Percentiles rank a stretch among this genome's conserved stretches.
Evolutionary conservation across 805 yeast species (phyloP).

Genomic region (Starmerella ratchasimensis): DNA sequence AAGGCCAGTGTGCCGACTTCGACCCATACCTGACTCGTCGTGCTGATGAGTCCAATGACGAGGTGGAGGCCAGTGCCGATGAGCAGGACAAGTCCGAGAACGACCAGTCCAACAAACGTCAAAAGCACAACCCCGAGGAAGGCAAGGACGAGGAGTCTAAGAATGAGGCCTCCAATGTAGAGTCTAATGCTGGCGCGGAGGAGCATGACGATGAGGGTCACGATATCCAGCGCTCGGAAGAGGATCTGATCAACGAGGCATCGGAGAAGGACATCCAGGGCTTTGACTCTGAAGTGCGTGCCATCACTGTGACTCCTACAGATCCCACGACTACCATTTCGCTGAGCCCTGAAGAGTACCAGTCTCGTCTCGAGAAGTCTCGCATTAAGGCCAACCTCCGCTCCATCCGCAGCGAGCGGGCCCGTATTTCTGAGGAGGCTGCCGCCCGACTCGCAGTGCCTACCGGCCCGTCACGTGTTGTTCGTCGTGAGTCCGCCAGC

Average conservation of each 20-base stretch:
- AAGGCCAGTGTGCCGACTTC: slow-evolving; percentile 14
- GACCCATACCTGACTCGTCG: slow-evolving; percentile 11
- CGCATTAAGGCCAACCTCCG: slow-evolving; percentile 14
- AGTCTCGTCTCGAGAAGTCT: slow-evolving; percentile 8
- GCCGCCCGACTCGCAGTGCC: slow-evolving; percentile 1
- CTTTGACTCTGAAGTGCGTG: slow-evolving; percentile 2
- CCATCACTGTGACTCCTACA: slow-evolving; percentile 14
- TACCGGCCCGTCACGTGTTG: neutral
- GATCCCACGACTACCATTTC: slow-evolving; percentile 14
- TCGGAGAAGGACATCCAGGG: too few species aligned
- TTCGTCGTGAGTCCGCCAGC: neutral
- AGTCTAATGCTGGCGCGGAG: too few species aligned
- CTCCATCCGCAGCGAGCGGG: slow-evolving; percentile 15
- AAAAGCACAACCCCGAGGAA: too few species aligned
- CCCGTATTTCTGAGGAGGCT: slow-evolving; percentile 4
- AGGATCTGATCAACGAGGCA: too few species aligned
- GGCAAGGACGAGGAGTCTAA: neutral
- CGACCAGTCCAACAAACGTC: too few species aligned
- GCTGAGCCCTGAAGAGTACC: slow-evolving; percentile 15
- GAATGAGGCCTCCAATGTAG: neutral
- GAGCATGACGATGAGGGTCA: too few species aligned
- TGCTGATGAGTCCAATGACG: neutral
- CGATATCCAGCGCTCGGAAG: too few species aligned
- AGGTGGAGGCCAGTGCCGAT: neutral
- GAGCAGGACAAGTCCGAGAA: neutral